Conservation (phyloP, 805 yeast species). For the Brettanomyces nanus region DNA sequence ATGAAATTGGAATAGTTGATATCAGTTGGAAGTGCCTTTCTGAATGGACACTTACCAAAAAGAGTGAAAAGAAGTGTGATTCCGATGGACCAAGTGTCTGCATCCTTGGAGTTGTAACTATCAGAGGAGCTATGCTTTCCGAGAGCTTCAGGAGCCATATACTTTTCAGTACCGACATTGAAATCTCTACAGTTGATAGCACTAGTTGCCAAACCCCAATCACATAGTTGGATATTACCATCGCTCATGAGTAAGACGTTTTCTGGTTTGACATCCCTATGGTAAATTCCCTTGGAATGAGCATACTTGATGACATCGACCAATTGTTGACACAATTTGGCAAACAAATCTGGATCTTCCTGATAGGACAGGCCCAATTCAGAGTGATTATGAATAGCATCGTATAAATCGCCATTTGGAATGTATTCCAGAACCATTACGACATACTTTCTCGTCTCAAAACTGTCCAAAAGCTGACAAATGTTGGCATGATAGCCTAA, state of each 20-base stretch:
- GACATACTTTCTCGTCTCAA: constrained; percentile 44
- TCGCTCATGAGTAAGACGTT: constrained; percentile 46
- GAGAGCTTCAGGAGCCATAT: constrained; percentile 48
- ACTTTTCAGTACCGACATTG: constrained; percentile 50
- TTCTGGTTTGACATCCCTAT: constrained; percentile 70
- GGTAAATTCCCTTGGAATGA: constrained; percentile 54
- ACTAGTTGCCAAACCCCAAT: constrained; percentile 62
- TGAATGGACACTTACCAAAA: constrained; percentile 47
- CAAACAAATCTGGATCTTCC: constrained; percentile 16
- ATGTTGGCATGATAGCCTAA: constrained; percentile 43
- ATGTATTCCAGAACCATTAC: constrained; percentile 61
- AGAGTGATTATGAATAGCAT: constrained; percentile 33
- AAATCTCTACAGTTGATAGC: constrained; percentile 24
- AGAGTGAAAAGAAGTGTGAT: constrained; percentile 40
- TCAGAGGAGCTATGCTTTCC: constrained; percentile 8
- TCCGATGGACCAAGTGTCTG: constrained; percentile 52
- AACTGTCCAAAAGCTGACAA: constrained; percentile 49
- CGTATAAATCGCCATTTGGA: constrained; percentile 60
- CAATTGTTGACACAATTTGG: constrained; percentile 38
- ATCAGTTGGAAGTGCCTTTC: constrained; percentile 31
- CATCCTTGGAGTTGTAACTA: constrained; percentile 33
- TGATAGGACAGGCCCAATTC: constrained; percentile 19
- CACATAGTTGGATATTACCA: constrained; percentile 55
- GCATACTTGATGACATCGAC: constrained; percentile 43
- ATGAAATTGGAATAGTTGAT: constrained; percentile 36